Conservation (phyloP, 23 red algal species). For the Gracilariopsis chorda region DNA sequence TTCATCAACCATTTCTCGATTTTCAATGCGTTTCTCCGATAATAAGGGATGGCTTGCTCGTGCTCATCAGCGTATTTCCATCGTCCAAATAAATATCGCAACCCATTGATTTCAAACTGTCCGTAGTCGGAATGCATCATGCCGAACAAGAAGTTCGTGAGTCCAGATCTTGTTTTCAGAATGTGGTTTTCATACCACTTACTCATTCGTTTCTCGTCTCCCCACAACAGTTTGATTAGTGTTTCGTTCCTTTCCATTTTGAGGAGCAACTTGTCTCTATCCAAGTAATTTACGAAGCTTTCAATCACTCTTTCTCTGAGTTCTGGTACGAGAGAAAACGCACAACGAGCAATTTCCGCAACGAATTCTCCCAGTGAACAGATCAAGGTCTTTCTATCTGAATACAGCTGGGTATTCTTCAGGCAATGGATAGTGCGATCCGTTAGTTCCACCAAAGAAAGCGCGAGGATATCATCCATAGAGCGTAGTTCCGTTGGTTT, state of each 20-base stretch:
- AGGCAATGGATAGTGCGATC: neutral
- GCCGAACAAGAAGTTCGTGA: neutral
- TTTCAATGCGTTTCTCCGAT: neutral
- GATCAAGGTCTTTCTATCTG: neutral
- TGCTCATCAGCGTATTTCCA: neutral
- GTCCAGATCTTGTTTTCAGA: neutral
- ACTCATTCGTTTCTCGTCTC: neutral
- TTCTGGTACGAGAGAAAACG: neutral
- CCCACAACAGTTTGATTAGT: neutral
- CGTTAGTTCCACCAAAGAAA: neutral
- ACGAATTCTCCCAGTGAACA: neutral
- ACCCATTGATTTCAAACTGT: neutral
- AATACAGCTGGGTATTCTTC: neutral
- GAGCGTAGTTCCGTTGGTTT: neutral
- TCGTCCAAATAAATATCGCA: neutral
- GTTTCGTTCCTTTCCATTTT: neutral
- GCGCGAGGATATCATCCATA: neutral
- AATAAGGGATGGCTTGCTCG: neutral
- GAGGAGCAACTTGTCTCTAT: neutral
- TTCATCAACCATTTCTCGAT: neutral
- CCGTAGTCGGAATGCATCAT: slow-evolving; percentile 5
- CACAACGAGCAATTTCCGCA: neutral
- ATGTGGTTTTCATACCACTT: neutral
- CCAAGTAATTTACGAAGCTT: neutral
- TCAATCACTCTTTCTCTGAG: neutral